phyloP scores from a whole-genome alignment of 306 rosid species.

The Chamaecrista fasciculata region DNA sequence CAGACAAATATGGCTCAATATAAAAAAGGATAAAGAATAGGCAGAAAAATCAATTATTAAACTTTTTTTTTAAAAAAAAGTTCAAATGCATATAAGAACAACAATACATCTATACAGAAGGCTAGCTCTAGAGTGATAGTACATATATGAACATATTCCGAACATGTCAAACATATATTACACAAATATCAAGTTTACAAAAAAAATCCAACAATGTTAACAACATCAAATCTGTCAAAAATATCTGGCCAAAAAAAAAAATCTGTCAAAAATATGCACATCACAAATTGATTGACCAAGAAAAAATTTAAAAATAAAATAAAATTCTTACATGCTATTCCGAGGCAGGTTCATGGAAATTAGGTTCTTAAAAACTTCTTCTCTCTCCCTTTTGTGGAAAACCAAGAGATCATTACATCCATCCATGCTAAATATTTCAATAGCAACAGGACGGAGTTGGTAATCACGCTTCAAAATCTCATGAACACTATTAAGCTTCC shows the following conservation, averaged over 20 bases:
- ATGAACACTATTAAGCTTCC: slow-evolving; percentile 97
- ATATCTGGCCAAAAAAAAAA: slow-evolving; percentile 9
- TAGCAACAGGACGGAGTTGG: slow-evolving; percentile 98
- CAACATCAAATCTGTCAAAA: not conserved
- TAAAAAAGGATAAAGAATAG: not conserved
- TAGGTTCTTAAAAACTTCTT: slow-evolving; percentile 89
- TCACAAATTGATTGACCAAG: slow-evolving; percentile 8
- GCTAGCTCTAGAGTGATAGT: not conserved
- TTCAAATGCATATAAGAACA: not conserved
- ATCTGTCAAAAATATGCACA: slow-evolving; percentile 3
- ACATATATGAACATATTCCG: not conserved
- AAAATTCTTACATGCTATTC: slow-evolving; percentile 78
- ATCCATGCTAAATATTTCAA: slow-evolving; percentile 99
- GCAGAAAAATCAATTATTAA: not conserved
- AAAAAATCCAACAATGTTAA: slow-evolving; percentile 17
- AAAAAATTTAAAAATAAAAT: slow-evolving; percentile 8
- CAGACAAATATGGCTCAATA: slow-evolving; percentile 15
- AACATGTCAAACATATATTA: not conserved
- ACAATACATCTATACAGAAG: not conserved
- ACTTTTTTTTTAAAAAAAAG: not conserved
- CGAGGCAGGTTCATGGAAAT: slow-evolving; percentile 96
- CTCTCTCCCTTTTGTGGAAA: slow-evolving; percentile 97
- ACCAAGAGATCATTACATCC: slow-evolving; percentile 98
- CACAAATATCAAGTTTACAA: slow-evolving; percentile 11
- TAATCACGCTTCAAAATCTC: slow-evolving; percentile 99